Base-by-base conservation (phyloP, 768 basidiomycete genomes). In the Lentinula raphanica region DNA sequence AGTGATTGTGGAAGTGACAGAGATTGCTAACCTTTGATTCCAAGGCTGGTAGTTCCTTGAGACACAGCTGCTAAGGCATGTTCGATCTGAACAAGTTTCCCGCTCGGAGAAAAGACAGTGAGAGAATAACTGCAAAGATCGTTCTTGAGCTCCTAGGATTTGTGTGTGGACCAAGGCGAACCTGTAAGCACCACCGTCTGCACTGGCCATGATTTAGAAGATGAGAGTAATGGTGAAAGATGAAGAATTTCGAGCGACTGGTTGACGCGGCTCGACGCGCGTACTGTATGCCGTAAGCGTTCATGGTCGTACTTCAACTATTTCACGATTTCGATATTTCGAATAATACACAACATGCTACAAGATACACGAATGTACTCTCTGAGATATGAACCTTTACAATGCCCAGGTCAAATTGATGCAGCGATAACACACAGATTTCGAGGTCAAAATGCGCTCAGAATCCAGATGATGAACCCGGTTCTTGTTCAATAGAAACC, bases 1-100 rank as follows among this genome's bases (percentile, higher is more conserved):
- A n/a, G n/a, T n/a, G n/a, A n/a, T n/a, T n/a, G n/a, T n/a, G n/a
- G n/a, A n/a, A n/a, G n/a, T n/a, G n/a, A n/a, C n/a, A n/a, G n/a
- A n/a, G n/a, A n/a, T n/a, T n/a, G n/a, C 76, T 62, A 65, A 95
- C 97, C 97, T 82, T 98, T 98, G 72, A 99, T 98, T 56, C 97
- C 97, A 45, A 99, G 84, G 74, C 92, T 94, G 42, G 97, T 98
- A 45, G 94, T 95, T 59, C 96, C 96, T 65, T 91, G 89, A 23
- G 91, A 84, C 59, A 98, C 96, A 31, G 95, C 95, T 57, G 97
- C 97, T 60, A 99, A 79, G 46, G 97, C 97, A 76, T 99, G 97
- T 78, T 99, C 97, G 70, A 99, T 99, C 79, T 99, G 97, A 60
- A 99, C 96, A 51, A 99, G 85, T 81, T 94, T 97, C 63, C 96